Evolutionary conservation across 139 green algal genomes (phyloP), one percentile per base, ranked within the genome.

Genomic region (Chlamydomonas incerta): DNA sequence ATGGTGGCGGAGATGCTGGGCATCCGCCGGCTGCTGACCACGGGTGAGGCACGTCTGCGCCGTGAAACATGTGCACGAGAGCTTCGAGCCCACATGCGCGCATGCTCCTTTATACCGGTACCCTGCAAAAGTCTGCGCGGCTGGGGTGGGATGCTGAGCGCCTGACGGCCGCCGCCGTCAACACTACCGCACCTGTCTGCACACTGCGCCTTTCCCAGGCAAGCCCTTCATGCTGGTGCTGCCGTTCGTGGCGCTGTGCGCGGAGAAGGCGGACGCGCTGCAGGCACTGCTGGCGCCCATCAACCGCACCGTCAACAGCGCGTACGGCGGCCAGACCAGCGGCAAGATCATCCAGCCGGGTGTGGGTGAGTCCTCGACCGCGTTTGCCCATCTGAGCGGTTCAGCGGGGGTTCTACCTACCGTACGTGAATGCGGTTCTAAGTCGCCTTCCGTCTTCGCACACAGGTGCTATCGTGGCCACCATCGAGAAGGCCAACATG

Each of bases 401-500:
- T n/a, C n/a, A n/a, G n/a, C n/a, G n/a, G n/a, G n/a, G n/a, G n/a
- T n/a, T n/a, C n/a, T n/a, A n/a, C n/a, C n/a, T n/a, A n/a, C n/a
- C n/a, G n/a, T n/a, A n/a, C n/a, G n/a, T n/a, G n/a, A n/a, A n/a
- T n/a, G n/a, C n/a, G n/a, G n/a, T n/a, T n/a, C n/a, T n/a, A n/a
- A n/a, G n/a, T n/a, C n/a, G 41, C 41, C 41, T 79, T 17, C 11
- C 33, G 34, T 29, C 6, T 50, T 5, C 41, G 41, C 41, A 50
- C 26, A 69, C 82, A 90, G 90, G 88, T 23, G 89, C 95, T 5
- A 90, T 96, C 26, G 94, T 98, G 52, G 95, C 89, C 90, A 98
- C 96, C 37, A 97, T 98, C 55, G 96, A 98, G 91, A 98, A 96
- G 88, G 96, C 96, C 65, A 98, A 98, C 85, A 69, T 70, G 15